These are phyloP conservation scores for Acacia acuminata DNA, from an alignment of 306 rosid species.

Conservation along the genomic window DNA sequence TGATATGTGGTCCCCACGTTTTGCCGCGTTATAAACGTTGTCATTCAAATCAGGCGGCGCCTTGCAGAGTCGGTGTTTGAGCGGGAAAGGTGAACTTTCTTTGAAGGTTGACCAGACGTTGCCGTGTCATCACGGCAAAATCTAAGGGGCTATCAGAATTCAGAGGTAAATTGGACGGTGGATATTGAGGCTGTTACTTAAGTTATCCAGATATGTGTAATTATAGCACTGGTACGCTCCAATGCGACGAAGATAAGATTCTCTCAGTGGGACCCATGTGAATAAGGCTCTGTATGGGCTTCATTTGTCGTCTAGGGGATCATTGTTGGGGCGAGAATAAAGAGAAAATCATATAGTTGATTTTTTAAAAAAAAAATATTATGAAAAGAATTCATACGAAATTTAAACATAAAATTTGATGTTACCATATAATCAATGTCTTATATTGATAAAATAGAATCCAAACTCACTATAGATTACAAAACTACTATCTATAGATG, in stretches of 20 bases:
- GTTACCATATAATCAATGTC: too few relatives aligned
- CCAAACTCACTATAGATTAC: too few relatives aligned
- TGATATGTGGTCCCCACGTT: conserved; percentile 14
- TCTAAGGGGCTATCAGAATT: background rate
- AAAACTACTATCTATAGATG: too few relatives aligned
- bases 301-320: conserved; percentile 13
- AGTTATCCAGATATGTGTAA: background rate
- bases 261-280: background rate
- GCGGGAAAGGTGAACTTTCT: conserved; percentile 48
- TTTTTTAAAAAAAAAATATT: too few relatives aligned
- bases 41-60: conserved; percentile 53
- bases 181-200: background rate
- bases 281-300: conserved; percentile 26
- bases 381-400: too few relatives aligned
- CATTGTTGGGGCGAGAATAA: background rate
- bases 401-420: too few relatives aligned
- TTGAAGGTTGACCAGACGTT: conserved; percentile 13
- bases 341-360: too few relatives aligned
- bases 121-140: conserved; percentile 24
- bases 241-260: background rate
- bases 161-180: conserved; percentile 4
- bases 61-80: conserved; percentile 40
- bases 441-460: too few relatives aligned
- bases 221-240: background rate
- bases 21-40: conserved; percentile 32